Conservation (phyloP, 176 grass and related monocot genomes). For the Avena insularis region DNA sequence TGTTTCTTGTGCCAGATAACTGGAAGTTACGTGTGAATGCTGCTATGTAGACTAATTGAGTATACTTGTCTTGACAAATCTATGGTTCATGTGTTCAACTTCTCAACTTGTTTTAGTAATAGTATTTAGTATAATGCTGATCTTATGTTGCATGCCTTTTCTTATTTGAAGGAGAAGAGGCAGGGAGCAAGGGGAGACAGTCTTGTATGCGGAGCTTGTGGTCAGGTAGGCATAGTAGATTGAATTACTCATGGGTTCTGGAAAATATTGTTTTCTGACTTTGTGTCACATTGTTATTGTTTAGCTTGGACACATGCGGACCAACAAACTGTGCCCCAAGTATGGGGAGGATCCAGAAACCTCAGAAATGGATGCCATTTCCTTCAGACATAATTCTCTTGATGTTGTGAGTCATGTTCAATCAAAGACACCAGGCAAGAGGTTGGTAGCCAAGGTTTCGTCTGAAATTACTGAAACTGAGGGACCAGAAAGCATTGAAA, state of each 20-base stretch:
- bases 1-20: constrained; percentile 10
- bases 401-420: constrained; percentile 59
- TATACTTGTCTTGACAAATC: neutral
- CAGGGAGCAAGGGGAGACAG: constrained; percentile 67
- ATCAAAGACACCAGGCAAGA: constrained; percentile 70
- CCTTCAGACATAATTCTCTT: constrained; percentile 57
- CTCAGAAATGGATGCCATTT: constrained; percentile 65
- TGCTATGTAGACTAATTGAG: constrained; percentile 8
- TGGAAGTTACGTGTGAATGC: constrained; percentile 18
- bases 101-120: constrained; percentile 19
- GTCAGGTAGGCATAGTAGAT: constrained; percentile 61
- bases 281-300: constrained; percentile 42
- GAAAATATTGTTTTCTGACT: constrained; percentile 21
- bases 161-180: constrained; percentile 84
- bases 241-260: constrained; percentile 26
- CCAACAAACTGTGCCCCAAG: constrained; percentile 96
- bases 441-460: constrained; percentile 70
- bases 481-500: constrained; percentile 63
- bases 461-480: constrained; percentile 66
- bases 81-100: constrained; percentile 34
- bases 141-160: constrained; percentile 49
- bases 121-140: constrained; percentile 35
- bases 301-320: constrained; percentile 97
- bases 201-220: constrained; percentile 95
- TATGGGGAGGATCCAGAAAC: constrained; percentile 83